Conservation (phyloP, 495 filamentous ascomycete species). For the Haplographium delicatum region DNA sequence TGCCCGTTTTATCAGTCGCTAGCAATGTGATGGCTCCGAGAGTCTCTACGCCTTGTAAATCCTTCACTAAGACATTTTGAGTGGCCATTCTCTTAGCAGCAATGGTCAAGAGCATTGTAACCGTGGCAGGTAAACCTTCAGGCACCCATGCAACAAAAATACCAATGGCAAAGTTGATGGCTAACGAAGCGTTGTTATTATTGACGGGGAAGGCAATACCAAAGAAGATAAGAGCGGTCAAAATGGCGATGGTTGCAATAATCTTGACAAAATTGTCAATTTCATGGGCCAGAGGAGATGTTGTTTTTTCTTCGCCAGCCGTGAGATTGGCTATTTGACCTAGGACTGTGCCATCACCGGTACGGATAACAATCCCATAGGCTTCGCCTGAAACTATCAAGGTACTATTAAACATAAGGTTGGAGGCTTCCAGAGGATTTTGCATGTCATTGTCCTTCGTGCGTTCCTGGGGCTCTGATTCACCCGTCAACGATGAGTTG, state of each 20-base stretch:
- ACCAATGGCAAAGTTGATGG: constrained; percentile 28
- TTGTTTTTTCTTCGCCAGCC: constrained; percentile 22
- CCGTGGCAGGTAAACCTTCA: constrained; percentile 34
- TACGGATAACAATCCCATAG: constrained; percentile 33
- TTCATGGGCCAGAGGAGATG: constrained; percentile 30
- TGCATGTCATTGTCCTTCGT: constrained; percentile 25
- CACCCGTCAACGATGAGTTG: constrained; percentile 21
- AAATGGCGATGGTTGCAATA: constrained; percentile 27
- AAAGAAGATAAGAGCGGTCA: constrained; percentile 25
- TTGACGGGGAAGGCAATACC: constrained; percentile 27
- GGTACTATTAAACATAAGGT: constrained; percentile 24
- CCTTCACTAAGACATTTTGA: constrained; percentile 31
- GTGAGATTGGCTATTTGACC: constrained; percentile 33
- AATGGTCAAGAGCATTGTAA: constrained; percentile 32
- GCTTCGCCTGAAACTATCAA: constrained; percentile 28
- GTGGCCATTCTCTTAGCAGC: constrained; percentile 31
- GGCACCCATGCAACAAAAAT: constrained; percentile 36
- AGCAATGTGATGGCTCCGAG: constrained; percentile 30
- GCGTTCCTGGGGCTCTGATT: constrained; percentile 21
- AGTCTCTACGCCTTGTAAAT: constrained; percentile 32
- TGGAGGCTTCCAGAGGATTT: constrained; percentile 27
- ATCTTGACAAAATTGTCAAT: constrained; percentile 34
- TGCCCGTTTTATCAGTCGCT: constrained; percentile 58
- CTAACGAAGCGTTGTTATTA: constrained; percentile 22
- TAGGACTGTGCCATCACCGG: constrained; percentile 32